Evolutionary conservation across 768 basidiomycete genomes (phyloP).

Genomic region (Crassisporium funariophilum): DNA sequence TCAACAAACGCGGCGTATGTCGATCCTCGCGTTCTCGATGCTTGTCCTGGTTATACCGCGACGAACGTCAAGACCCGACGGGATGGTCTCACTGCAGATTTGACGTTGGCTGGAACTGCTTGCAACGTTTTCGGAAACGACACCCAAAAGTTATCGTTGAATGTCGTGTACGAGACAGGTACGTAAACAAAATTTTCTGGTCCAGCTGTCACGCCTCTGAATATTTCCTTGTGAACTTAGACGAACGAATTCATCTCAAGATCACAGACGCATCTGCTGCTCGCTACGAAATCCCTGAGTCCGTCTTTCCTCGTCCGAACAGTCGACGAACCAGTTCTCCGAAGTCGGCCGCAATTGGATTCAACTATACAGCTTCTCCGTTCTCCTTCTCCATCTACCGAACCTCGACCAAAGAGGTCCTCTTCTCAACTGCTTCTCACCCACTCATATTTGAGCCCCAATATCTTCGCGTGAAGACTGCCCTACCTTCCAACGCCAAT

Average conservation of each 20-base stretch:
- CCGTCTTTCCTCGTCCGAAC: conserved; percentile 58
- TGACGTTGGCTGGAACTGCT: conserved; percentile 50
- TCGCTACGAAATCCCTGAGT: conserved; percentile 68
- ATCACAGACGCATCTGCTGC: conserved; percentile 50
- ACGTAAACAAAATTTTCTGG: conserved; percentile 11
- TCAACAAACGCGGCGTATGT: conserved; percentile 23
- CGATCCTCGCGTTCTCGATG: conserved; percentile 46
- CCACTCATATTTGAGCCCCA: conserved; percentile 77
- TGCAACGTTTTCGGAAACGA: conserved; percentile 67
- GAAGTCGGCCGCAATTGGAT: conserved; percentile 46
- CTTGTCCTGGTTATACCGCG: conserved; percentile 63
- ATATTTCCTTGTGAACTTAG: conserved; percentile 27
- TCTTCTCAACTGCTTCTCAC: conserved; percentile 63
- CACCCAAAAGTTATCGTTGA: conserved; percentile 45
- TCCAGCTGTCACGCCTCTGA: not conserved
- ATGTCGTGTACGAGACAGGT: conserved; percentile 64
- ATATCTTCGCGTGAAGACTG: conserved; percentile 72
- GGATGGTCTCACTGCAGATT: conserved; percentile 48
- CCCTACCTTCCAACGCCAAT: conserved; percentile 60
- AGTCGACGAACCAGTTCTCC: conserved; percentile 28
- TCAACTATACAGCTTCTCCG: conserved; percentile 60
- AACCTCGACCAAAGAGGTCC: conserved; percentile 47
- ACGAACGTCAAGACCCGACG: conserved; percentile 42
- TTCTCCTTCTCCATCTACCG: conserved; percentile 65
- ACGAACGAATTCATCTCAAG: conserved; percentile 63